A percentile compares a stretch with the other conserved stretches of the same genome.
Conservation (phyloP, 2,329 filamentous ascomycete genomes). For the Aspergillus novoparasiticus region DNA sequence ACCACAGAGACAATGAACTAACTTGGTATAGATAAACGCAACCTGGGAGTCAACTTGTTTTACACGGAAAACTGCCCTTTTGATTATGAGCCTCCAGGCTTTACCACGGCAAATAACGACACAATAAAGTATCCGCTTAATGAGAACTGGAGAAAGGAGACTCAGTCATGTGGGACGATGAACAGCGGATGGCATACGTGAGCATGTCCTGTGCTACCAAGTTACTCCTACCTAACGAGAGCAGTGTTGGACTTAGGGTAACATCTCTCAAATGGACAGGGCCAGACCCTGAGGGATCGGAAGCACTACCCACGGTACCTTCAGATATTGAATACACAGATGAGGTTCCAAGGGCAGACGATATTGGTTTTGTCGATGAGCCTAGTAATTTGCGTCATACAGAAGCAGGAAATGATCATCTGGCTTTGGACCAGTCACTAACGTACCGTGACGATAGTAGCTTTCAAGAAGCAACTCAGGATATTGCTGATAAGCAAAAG, state of each 20-base stretch:
- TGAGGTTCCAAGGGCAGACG: constrained; percentile 23
- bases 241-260: constrained; percentile 38
- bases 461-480: constrained; percentile 29
- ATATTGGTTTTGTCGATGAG: constrained; percentile 29
- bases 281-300: constrained; percentile 24
- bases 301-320: constrained; percentile 29
- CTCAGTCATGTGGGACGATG: constrained; percentile 35
- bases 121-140: constrained; percentile 40
- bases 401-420: neutral
- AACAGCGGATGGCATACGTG: constrained; percentile 46
- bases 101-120: constrained; percentile 31
- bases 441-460: constrained; percentile 9
- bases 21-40: constrained; percentile 37
- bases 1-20: neutral
- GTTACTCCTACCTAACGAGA: constrained; percentile 15
- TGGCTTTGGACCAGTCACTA: neutral
- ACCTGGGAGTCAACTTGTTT: constrained; percentile 48
- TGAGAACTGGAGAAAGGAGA: constrained; percentile 42
- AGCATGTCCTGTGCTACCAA: constrained; percentile 4
- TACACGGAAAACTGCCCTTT: constrained; percentile 45
- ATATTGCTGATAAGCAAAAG: constrained; percentile 28
- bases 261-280: constrained; percentile 37
- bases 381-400: neutral
- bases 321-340: constrained; percentile 34
- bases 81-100: constrained; percentile 47